Base-by-base conservation (phyloP, 2,329 filamentous ascomycete species). In the Xylaria arbuscula region DNA sequence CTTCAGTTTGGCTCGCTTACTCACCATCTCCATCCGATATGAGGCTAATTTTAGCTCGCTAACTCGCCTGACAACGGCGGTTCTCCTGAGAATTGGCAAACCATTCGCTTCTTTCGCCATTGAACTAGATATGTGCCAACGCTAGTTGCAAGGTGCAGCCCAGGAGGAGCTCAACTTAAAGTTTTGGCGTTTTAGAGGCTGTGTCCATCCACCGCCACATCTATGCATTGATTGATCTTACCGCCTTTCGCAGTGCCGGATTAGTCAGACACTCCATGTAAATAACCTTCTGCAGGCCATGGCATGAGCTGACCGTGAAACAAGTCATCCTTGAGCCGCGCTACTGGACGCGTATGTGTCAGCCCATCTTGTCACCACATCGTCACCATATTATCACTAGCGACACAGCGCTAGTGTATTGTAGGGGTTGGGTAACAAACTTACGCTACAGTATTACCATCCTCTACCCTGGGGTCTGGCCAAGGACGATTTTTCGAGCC, bases 31-130 rank as follows among this genome's bases (percentile, higher is more conserved):
- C 9, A 40, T 62, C 36, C n/a, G 42, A 59, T 15, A 24, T 19
- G 22, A 45, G 50, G 51, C 66, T 66, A 68, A 66, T 57, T 65
- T 61, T 65, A 66, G 62, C 47, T 28, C 36, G 24, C 36, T n/a
- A 50, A 50, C 36, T 24, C 50, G 19, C 34, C 42, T 50, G 45
- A 32, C 24, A 53, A 45, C 34, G 40, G 6, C 19, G 15, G 22
- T 38, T 40, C 19, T 24, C n/a, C 28, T 22, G 22, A 48, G 51
- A 42, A 13, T 28, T 45, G 40, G 51, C 19, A 24, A 47, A 62
- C 24, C 38, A 51, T 45, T 34, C 15, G n/a, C n/a, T 61, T 28
- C 32, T 19, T 24, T 15, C 11, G 15, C 55, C n/a, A 34, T 17
- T 9, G 10, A 24, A 38, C 55, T 24, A 45, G 38, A 57, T 45